These are phyloP conservation scores for Bipolaris gigantea DNA, from an alignment of 2,329 filamentous ascomycete genomes.

Conservation along the genomic window DNA sequence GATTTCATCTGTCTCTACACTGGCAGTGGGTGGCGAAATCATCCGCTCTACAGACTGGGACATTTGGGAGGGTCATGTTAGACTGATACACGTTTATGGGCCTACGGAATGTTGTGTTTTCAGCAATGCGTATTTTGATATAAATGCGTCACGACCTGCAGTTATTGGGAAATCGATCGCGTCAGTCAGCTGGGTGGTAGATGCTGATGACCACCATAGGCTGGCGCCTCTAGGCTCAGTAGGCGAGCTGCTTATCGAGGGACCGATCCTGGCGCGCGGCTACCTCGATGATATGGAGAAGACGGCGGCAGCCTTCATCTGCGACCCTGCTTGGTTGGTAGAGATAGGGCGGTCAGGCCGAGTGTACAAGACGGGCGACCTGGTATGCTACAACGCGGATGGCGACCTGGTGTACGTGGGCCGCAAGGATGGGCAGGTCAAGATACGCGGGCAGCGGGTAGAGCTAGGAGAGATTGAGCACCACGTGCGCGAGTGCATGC, in stretches of 20 bases:
- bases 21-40: constrained; percentile 7
- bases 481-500: background rate
- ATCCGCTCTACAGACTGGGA: background rate
- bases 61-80: constrained; percentile 5
- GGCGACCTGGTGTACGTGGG: constrained; percentile 19
- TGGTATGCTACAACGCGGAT: constrained; percentile 16
- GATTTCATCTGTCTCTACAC: constrained; percentile 3
- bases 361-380: constrained; percentile 35
- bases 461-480: constrained; percentile 25
- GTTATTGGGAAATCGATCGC: constrained; percentile 14
- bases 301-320: constrained; percentile 20
- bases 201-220: constrained; percentile 18
- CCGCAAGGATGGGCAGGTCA: constrained; percentile 28
- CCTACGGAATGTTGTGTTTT: constrained; percentile 5
- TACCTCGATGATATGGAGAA: constrained; percentile 27
- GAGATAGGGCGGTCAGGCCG: background rate
- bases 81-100: constrained; percentile 12
- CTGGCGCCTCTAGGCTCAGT: constrained; percentile 20
- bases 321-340: background rate
- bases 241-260: constrained; percentile 33
- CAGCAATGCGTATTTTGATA: background rate
- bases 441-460: constrained; percentile 28
- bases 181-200: constrained; percentile 30
- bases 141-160: background rate
- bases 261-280: constrained; percentile 20